Conservation (phyloP, 2,329 filamentous ascomycete genomes). For the Colletotrichum tropicicola region DNA sequence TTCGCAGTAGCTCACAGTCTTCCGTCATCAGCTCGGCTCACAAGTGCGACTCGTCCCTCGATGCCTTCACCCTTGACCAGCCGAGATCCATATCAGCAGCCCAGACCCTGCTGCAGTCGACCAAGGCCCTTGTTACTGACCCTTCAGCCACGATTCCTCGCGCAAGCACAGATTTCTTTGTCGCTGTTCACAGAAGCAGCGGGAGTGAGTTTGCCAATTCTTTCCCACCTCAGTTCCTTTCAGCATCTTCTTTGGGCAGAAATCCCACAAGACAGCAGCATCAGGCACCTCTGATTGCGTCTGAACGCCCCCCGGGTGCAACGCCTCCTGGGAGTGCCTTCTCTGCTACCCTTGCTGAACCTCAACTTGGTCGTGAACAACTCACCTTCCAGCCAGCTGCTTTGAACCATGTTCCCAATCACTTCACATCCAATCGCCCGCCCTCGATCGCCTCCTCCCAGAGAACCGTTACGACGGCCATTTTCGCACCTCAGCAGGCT, state of each 20-base stretch:
- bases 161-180: not conserved
- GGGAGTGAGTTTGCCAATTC: not conserved
- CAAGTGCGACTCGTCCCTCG: not conserved
- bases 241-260: not conserved
- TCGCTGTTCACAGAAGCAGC: not conserved
- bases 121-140: not conserved
- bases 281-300: not conserved
- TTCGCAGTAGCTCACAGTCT: conserved; percentile 5
- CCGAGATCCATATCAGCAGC: not conserved
- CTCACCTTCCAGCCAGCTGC: not conserved
- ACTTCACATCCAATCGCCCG: not conserved
- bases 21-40: not conserved
- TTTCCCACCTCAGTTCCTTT: not conserved
- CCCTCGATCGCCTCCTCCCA: not conserved
- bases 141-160: not conserved
- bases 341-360: not conserved
- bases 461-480: not conserved
- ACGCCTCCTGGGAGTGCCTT: not conserved
- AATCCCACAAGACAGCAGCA: not conserved
- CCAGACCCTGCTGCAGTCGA: not conserved
- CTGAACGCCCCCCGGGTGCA: conserved; percentile 3
- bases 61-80: not conserved
- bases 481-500: not conserved
- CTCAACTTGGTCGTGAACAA: not conserved
- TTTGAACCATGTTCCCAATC: not conserved